Percentiles rank a stretch among this genome's conserved stretches.
Evolutionary conservation across 2,329 filamentous ascomycete genomes (phyloP).

Genomic region (Coniochaeta sp.): DNA sequence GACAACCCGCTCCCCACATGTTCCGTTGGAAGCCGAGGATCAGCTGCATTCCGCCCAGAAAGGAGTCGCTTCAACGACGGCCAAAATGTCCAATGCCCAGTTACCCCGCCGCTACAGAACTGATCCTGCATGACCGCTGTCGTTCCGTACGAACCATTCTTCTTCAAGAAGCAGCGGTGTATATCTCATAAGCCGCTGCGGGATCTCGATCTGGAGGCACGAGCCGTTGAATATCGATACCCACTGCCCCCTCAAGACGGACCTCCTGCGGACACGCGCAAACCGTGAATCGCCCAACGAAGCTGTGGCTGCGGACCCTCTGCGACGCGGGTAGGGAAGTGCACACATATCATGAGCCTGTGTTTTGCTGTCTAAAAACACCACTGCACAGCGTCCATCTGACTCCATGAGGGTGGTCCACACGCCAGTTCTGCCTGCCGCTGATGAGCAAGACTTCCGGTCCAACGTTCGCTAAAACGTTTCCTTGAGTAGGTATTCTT

Average conservation of each 20-base stretch:
- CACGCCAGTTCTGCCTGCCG: background rate
- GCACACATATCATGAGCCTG: background rate
- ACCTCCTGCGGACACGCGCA: background rate
- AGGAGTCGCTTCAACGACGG: background rate
- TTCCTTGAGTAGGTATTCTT: background rate
- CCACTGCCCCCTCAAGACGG: background rate
- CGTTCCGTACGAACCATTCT: background rate
- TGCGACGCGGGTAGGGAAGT: background rate
- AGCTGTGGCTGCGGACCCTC: background rate
- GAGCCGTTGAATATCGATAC: background rate
- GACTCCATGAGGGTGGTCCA: background rate
- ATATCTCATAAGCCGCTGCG: background rate
- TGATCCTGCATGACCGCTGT: background rate
- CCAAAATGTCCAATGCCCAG: background rate
- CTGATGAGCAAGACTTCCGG: background rate
- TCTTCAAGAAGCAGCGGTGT: background rate
- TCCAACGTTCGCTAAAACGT: background rate
- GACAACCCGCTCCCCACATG: background rate
- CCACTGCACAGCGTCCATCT: background rate
- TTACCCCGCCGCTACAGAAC: background rate
- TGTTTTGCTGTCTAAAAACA: background rate
- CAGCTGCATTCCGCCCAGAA: background rate
- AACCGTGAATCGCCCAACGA: background rate
- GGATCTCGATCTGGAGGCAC: background rate
- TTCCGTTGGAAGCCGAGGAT: background rate